Conservation (phyloP, 202 grass and related monocot genomes). For the Panicum hallii region DNA sequence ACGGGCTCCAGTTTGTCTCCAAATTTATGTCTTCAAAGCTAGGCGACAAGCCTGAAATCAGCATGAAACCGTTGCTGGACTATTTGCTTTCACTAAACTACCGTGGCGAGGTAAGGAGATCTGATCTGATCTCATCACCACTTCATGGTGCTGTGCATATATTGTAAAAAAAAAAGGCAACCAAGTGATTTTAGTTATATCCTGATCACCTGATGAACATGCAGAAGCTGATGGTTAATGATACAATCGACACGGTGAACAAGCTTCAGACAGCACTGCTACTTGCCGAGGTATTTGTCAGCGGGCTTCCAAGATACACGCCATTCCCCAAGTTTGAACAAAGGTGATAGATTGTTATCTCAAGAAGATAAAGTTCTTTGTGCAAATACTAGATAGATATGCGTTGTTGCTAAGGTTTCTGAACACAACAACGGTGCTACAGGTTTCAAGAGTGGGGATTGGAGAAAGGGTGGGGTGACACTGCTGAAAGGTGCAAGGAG, state of each 20-base stretch:
- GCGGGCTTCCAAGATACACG: slow-evolving; percentile 75
- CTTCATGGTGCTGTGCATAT: not conserved
- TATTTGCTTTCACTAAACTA: slow-evolving; percentile 80
- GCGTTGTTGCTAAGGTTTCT: slow-evolving; percentile 22
- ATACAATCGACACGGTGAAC: slow-evolving; percentile 67
- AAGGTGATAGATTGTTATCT: slow-evolving; percentile 51
- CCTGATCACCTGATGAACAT: slow-evolving; percentile 12
- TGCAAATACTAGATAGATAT: slow-evolving; percentile 15
- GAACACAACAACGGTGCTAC: not conserved
- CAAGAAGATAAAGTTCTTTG: slow-evolving; percentile 1
- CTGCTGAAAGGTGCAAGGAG: slow-evolving; percentile 75
- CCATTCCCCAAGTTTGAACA: slow-evolving; percentile 87
- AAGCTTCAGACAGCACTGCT: slow-evolving; percentile 92
- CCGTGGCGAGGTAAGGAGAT: slow-evolving; percentile 67
- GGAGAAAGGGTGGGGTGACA: slow-evolving; percentile 97
- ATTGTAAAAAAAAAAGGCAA: not conserved
- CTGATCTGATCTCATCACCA: not conserved
- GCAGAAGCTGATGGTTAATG: slow-evolving; percentile 94
- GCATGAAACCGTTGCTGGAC: slow-evolving; percentile 76
- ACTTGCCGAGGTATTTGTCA: slow-evolving; percentile 76
- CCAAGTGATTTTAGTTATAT: not conserved
- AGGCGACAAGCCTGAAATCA: slow-evolving; percentile 50
- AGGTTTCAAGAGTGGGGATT: slow-evolving; percentile 97
- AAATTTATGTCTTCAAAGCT: slow-evolving; percentile 85
- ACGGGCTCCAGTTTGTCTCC: slow-evolving; percentile 78